Evolutionary conservation across 441 rosid genomes (phyloP), one percentile per base, ranked within the genome.

Genomic region (Croton setiger): DNA sequence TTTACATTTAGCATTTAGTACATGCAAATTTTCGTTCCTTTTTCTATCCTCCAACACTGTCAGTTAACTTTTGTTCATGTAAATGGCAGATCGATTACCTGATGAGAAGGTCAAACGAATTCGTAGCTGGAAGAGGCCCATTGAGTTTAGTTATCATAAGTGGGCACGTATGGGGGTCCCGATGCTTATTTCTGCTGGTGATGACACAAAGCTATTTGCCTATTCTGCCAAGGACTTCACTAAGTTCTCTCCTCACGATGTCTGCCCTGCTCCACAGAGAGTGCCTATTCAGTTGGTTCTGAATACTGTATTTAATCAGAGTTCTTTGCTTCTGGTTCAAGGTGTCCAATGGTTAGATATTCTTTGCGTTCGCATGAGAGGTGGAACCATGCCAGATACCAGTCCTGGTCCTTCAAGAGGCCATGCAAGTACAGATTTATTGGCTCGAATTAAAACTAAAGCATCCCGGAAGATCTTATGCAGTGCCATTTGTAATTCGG

Each of bases 201-300:
- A 95, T 81, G 99, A 95, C 78, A 80, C 96, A 9, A 90, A 95
- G 89, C 88, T 95, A 53, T 95, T 85, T 79, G 96, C 97, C 39
- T 92, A 92, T 83, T 83, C 96, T 15, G 85, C 80, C 71, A 87
- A 85, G 75, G 93, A 92, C 78, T 95, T 92, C 80, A 79, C 95
- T 23, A 92, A 83, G 82, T 92, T 87, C 79, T 83, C 95, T 36
- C 99, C 99, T 20, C 93, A 90, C 83, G 98, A 95, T 81, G 84
- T 95, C 54, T 92, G 98, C 74, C 98, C 99, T 70, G 92, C 98
- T n/a, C 97, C 96, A 51, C 99, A 95, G 82, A 90, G 96, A 81
- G 80, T 88, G 67, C 91, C 93, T 4, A 79, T 95, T 68, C 92
- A 90, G 53, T 74, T 92, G 81, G 93, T 87, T 73, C 80, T 71